phyloP scores from a whole-genome alignment of 164 flowering plant species.

The Pachysandra terminalis region DNA sequence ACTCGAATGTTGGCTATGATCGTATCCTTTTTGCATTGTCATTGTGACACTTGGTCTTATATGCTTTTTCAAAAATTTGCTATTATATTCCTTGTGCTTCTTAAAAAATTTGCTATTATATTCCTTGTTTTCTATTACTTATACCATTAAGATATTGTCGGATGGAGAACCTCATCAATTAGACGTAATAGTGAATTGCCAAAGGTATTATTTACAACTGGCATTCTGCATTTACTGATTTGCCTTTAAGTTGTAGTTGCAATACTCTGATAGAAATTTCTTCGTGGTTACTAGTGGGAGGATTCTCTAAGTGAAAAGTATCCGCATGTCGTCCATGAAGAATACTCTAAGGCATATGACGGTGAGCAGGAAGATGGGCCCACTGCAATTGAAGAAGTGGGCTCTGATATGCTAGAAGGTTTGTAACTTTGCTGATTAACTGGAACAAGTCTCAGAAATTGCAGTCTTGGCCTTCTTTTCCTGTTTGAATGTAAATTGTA shows the following conservation, averaged over 20 bases:
- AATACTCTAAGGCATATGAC: conserved; percentile 57
- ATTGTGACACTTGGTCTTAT: conserved; percentile 8
- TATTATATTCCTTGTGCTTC: conserved; percentile 13
- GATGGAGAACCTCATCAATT: conserved; percentile 97
- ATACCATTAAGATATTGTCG: conserved; percentile 71
- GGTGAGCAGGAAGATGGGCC: conserved; percentile 33
- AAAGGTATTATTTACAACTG: conserved; percentile 45
- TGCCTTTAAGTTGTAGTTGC: not conserved
- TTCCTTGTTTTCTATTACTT: conserved; percentile 31
- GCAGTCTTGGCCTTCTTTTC: not conserved
- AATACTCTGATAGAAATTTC: not conserved
- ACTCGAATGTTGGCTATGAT: conserved; percentile 87
- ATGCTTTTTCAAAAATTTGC: not conserved
- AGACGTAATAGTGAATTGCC: conserved; percentile 82
- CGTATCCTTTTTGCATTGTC: conserved; percentile 60
- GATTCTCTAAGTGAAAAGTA: conserved; percentile 68
- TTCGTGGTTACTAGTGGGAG: conserved; percentile 65
- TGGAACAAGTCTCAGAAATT: not conserved
- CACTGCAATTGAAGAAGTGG: conserved; percentile 31
- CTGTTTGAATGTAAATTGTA: not conserved
- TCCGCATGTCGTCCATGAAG: conserved; percentile 89
- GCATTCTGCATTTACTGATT: not conserved
- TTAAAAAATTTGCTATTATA: not conserved
- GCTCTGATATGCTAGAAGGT: conserved; percentile 78
- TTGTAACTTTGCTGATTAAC: conserved; percentile 12